Evolutionary conservation across 2,329 filamentous ascomycete species (phyloP).

Genomic region (Botrytis tulipae): DNA sequence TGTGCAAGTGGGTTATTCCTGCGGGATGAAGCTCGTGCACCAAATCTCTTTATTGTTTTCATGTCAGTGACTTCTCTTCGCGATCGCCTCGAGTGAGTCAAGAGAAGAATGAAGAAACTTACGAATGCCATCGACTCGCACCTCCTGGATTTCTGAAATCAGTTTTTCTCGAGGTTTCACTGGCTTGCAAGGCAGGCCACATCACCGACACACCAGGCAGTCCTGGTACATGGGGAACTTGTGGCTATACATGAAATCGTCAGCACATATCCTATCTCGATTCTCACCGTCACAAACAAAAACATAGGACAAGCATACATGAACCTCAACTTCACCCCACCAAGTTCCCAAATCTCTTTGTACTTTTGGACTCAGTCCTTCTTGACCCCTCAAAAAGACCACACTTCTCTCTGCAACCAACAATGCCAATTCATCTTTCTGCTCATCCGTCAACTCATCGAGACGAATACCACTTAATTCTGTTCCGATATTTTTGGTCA

Average conservation of each 20-base stretch:
- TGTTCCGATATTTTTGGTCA: constrained; percentile 43
- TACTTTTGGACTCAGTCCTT: constrained; percentile 56
- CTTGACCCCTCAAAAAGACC: constrained; percentile 41
- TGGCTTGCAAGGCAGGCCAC: constrained; percentile 66
- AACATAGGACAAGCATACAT: constrained; percentile 48
- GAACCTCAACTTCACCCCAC: constrained; percentile 65
- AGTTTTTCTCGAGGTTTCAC: constrained; percentile 50
- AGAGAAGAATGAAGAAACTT: not conserved
- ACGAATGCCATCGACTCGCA: constrained; percentile 65
- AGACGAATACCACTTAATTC: constrained; percentile 45
- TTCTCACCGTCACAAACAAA: not conserved
- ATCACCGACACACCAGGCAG: constrained; percentile 64
- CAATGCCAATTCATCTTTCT: constrained; percentile 45
- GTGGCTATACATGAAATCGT: constrained; percentile 49
- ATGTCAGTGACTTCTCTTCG: not conserved
- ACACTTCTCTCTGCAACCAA: constrained; percentile 45
- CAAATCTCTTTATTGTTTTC: constrained; percentile 47
- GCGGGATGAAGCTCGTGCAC: constrained; percentile 70
- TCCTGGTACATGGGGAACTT: constrained; percentile 69
- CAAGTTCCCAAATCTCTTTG: constrained; percentile 62
- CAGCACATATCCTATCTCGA: not conserved
- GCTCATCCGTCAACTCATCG: constrained; percentile 41
- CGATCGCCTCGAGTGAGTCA: not conserved
- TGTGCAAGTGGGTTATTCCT: constrained; percentile 68
- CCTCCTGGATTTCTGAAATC: constrained; percentile 67